Evolutionary conservation across 2,329 filamentous ascomycete species (phyloP).

Genomic region (Plenodomus lindquistii): DNA sequence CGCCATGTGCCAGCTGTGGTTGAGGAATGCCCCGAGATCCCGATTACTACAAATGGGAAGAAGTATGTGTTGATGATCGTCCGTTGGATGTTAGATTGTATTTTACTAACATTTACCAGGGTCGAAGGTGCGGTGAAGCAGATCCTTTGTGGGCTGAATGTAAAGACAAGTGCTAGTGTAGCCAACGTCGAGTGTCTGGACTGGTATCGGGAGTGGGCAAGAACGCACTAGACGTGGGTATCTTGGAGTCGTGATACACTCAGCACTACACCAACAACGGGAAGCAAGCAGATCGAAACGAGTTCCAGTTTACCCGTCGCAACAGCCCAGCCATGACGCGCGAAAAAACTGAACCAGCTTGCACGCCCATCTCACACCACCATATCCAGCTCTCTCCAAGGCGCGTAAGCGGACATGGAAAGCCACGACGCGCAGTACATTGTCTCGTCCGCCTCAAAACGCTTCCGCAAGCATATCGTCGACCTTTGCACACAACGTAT

Average conservation of each 20-base stretch:
- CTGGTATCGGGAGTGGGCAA: constrained; percentile 79
- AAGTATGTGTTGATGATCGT: constrained; percentile 63
- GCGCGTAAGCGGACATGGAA: too few species aligned
- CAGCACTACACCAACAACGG: too few species aligned
- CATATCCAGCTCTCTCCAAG: too few species aligned
- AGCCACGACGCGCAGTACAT: too few species aligned
- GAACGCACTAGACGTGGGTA: constrained; percentile 16
- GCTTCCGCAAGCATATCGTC: constrained; percentile 1
- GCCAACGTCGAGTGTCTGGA: constrained; percentile 85
- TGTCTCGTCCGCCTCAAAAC: neutral
- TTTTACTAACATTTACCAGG: constrained; percentile 48
- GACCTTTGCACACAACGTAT: neutral
- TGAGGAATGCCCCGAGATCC: constrained; percentile 83
- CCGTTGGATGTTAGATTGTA: neutral
- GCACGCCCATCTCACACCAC: too few species aligned
- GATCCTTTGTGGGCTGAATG: constrained; percentile 82
- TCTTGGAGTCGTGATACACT: neutral
- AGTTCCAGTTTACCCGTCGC: neutral
- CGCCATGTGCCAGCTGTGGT: constrained; percentile 86
- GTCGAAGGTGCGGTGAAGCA: constrained; percentile 97
- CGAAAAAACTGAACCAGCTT: too few species aligned
- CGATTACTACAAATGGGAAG: constrained; percentile 92
- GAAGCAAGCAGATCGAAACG: too few species aligned
- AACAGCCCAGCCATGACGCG: too few species aligned
- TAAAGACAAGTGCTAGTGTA: constrained; percentile 91